phyloP scores from a whole-genome alignment of 306 rosid genomes.

The Prunus fruticosa region DNA sequence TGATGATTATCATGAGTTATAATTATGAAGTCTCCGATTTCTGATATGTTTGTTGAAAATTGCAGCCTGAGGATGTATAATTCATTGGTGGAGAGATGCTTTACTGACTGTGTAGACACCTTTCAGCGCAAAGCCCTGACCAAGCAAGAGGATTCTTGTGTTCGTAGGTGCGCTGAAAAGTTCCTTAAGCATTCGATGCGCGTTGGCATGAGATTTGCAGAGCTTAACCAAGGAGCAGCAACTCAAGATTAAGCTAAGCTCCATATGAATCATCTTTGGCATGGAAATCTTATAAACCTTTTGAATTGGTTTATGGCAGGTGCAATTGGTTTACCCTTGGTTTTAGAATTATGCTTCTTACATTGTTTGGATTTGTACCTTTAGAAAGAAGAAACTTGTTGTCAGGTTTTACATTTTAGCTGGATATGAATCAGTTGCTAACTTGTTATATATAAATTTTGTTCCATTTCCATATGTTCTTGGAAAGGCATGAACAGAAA shows the following conservation, averaged over 20 bases:
- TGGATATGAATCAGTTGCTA: neutral
- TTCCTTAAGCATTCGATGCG: conserved; percentile 56
- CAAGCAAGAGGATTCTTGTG: conserved; percentile 53
- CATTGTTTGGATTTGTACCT: neutral
- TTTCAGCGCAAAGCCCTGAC: conserved; percentile 49
- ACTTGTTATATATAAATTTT: neutral
- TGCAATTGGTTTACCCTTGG: neutral
- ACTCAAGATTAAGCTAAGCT: conserved; percentile 36
- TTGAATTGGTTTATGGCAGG: neutral
- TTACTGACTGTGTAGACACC: conserved; percentile 41
- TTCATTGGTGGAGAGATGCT: conserved; percentile 56
- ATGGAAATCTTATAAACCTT: neutral
- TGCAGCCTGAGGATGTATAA: conserved; percentile 56
- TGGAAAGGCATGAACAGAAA: neutral
- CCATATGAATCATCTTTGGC: neutral
- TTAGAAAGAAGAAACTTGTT: neutral
- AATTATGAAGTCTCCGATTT: neutral
- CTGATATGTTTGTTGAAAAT: neutral
- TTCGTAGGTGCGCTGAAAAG: conserved; percentile 59
- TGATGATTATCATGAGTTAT: neutral
- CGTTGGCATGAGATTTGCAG: conserved; percentile 53
- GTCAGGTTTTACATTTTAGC: neutral
- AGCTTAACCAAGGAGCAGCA: conserved; percentile 55
- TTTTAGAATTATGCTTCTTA: neutral
- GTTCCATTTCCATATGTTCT: neutral